Percentiles rank a stretch among this genome's conserved stretches.
Evolutionary conservation across 805 yeast species (phyloP).

Genomic region (Wickerhamomyces canadensis): DNA sequence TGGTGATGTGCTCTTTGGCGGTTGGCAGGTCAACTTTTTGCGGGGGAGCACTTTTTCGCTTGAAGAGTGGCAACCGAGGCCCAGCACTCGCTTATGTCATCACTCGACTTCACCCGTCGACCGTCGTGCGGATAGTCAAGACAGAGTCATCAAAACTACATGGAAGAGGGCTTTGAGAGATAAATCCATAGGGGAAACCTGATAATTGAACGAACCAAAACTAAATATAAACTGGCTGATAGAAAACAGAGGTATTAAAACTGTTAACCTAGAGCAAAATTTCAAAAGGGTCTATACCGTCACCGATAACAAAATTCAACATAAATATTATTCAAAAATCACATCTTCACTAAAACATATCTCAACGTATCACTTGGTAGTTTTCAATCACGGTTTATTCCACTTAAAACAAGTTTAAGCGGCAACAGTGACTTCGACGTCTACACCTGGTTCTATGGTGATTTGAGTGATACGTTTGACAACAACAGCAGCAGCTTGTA

Average conservation of each 20-base stretch:
- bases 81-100: no score
- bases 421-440: slow-evolving; percentile 90
- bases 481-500: slow-evolving; percentile 90
- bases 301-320: slow-evolving; percentile 10
- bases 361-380: not conserved
- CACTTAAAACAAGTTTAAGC: slow-evolving; percentile 41
- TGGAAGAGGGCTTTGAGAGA: no score
- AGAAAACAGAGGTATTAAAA: slow-evolving; percentile 27
- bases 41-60: slow-evolving; percentile 3
- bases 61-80: slow-evolving; percentile 1
- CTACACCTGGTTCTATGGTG: slow-evolving; percentile 99
- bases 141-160: no score
- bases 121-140: no score
- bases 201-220: slow-evolving; percentile 18
- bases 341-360: slow-evolving; percentile 1
- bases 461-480: slow-evolving; percentile 96
- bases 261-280: slow-evolving; percentile 26
- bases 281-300: slow-evolving; percentile 10
- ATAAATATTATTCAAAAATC: slow-evolving; percentile 8
- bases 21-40: slow-evolving; percentile 1
- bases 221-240: slow-evolving; percentile 23
- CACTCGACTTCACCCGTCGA: no score
- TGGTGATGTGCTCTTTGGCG: not conserved
- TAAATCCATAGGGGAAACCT: no score
- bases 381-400: not conserved